Percentiles rank a stretch among this genome's conserved stretches.
phyloP scores from a whole-genome alignment of 768 basidiomycete species.

The Auriculariales sp. region DNA sequence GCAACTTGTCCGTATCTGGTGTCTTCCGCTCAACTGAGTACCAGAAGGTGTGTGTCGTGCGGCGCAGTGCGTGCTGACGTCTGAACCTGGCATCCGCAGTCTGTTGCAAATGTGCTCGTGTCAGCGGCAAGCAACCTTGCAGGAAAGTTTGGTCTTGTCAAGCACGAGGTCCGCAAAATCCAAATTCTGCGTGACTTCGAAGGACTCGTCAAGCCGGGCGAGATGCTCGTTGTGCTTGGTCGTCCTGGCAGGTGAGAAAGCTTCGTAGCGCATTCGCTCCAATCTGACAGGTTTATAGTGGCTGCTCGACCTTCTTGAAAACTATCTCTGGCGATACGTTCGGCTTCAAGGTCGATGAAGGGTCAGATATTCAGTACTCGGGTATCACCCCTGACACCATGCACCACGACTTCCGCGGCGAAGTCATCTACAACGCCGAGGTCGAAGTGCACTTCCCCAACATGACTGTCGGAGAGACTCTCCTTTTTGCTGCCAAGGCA shows the following conservation, averaged over 20 bases:
- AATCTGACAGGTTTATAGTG: constrained; percentile 6
- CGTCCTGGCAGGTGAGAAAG: constrained; percentile 19
- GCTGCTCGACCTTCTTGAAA: constrained; percentile 36
- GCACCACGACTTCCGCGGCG: constrained; percentile 33
- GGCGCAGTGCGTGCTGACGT: background rate
- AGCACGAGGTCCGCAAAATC: constrained; percentile 11
- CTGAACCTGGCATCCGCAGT: constrained; percentile 5
- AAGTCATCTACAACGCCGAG: constrained; percentile 55
- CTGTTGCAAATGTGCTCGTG: constrained; percentile 20
- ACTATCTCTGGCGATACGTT: constrained; percentile 26
- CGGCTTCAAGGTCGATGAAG: constrained; percentile 20
- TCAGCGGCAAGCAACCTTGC: constrained; percentile 7
- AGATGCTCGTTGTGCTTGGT: constrained; percentile 51
- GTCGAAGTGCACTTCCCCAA: constrained; percentile 37
- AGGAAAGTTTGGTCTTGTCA: background rate
- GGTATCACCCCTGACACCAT: constrained; percentile 32
- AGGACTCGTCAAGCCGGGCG: constrained; percentile 50
- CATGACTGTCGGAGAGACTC: constrained; percentile 31
- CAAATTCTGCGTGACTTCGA: constrained; percentile 48
- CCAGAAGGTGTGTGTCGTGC: constrained; percentile 15
- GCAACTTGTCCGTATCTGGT: constrained; percentile 20
- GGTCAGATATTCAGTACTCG: constrained; percentile 30
- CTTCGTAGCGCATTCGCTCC: background rate
- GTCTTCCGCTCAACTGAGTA: constrained; percentile 21
- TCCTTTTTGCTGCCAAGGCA: constrained; percentile 37